Evolutionary conservation across 495 filamentous ascomycete species (phyloP).

Genomic region (Penicillium soppii): DNA sequence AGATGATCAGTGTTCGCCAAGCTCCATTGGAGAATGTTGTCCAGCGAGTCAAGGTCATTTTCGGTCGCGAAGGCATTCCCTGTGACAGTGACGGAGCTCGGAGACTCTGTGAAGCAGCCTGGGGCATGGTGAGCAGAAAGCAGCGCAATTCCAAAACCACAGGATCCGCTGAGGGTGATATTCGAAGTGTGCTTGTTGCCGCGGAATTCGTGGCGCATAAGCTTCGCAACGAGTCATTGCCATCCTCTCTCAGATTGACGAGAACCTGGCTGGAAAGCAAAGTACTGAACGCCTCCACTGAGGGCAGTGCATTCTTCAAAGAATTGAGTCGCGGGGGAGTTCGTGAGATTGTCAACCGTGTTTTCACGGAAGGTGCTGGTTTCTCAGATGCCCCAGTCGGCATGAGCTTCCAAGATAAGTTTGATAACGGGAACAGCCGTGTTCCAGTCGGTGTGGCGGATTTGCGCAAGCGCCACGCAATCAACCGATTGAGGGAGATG

Average conservation of each 20-base stretch:
- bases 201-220: conserved; percentile 92
- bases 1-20: conserved; percentile 89
- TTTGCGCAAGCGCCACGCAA: conserved; percentile 70
- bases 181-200: conserved; percentile 88
- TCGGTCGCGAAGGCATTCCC: conserved; percentile 79
- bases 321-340: conserved; percentile 74
- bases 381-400: conserved; percentile 61
- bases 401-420: conserved; percentile 32
- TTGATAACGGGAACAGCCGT: conserved; percentile 25
- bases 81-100: conserved; percentile 85
- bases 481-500: conserved; percentile 80
- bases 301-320: conserved; percentile 74
- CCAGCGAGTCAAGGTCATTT: conserved; percentile 74
- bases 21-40: conserved; percentile 87
- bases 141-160: conserved; percentile 48
- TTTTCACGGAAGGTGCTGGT: conserved; percentile 84
- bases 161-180: conserved; percentile 80
- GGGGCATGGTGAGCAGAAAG: conserved; percentile 74
- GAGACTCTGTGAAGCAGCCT: conserved; percentile 86
- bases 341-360: conserved; percentile 78
- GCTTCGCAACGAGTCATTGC: conserved; percentile 53
- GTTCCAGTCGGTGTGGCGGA: conserved; percentile 62
- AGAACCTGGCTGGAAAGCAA: conserved; percentile 81
- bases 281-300: conserved; percentile 64
- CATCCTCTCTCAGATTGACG: conserved; percentile 55